Evolutionary conservation across 257 asterid species (phyloP).

Genomic region (Coffea eugenioides): DNA sequence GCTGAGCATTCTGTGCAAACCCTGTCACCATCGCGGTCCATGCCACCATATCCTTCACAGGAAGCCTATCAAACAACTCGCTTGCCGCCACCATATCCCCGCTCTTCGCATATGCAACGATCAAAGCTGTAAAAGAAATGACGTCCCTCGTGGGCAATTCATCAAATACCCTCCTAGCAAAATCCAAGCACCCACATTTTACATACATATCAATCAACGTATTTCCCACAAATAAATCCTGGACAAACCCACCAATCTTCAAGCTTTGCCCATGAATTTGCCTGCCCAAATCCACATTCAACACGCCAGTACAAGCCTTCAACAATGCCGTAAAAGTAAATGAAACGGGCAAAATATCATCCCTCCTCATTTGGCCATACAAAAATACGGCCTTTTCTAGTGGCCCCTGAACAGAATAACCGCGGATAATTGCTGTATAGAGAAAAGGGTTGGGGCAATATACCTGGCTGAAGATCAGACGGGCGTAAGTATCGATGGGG

Average conservation of each 20-base stretch:
- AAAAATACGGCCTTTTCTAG: conserved; percentile 42
- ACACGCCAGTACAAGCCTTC: conserved; percentile 45
- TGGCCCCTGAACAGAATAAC: conserved; percentile 45
- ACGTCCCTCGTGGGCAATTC: conserved; percentile 74
- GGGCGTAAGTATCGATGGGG: conserved; percentile 51
- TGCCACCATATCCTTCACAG: conserved; percentile 68
- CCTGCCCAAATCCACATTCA: conserved; percentile 42
- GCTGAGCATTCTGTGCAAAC: conserved; percentile 63
- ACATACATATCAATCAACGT: conserved; percentile 62
- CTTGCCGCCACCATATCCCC: conserved; percentile 58
- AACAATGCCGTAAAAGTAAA: conserved; percentile 68
- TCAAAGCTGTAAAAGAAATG: conserved; percentile 63
- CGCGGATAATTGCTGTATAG: conserved; percentile 73
- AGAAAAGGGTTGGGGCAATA: conserved; percentile 63
- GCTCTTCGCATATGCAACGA: conserved; percentile 56
- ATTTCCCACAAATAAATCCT: conserved; percentile 59
- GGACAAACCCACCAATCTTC: conserved; percentile 63
- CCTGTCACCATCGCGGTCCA: conserved; percentile 94
- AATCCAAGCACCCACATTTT: conserved; percentile 55
- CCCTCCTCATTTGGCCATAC: conserved; percentile 59
- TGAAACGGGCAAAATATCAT: conserved; percentile 52
- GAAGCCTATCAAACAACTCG: conserved; percentile 51
- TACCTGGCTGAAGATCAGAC: conserved; percentile 50
- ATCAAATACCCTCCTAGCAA: conserved; percentile 65
- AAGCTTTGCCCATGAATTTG: conserved; percentile 67